phyloP scores from a whole-genome alignment of 2,329 filamentous ascomycete species.

The Colletotrichum noveboracense region DNA sequence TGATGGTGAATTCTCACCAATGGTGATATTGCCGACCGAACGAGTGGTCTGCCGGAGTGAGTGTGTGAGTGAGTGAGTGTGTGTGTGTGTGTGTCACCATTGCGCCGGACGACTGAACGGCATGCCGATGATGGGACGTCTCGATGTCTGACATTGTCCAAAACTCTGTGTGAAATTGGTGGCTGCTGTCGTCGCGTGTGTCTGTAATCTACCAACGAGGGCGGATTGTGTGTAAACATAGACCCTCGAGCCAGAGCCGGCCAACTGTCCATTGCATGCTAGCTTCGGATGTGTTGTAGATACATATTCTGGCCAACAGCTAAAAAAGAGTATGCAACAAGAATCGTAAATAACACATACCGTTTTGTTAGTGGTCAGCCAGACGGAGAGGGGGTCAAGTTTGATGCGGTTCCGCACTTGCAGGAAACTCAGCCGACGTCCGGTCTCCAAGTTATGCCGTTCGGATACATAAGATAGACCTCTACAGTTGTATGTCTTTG shows the following conservation, averaged over 20 bases:
- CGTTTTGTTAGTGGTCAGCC: neutral
- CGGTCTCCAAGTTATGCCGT: neutral
- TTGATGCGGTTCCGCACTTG: neutral
- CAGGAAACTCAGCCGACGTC: neutral
- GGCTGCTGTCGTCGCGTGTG: neutral
- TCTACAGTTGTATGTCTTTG: neutral
- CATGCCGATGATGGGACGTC: neutral
- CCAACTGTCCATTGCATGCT: neutral
- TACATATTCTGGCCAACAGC: neutral
- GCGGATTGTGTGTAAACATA: neutral
- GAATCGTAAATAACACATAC: neutral
- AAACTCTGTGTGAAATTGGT: neutral
- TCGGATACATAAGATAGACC: neutral
- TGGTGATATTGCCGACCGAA: neutral
- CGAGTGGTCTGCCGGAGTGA: neutral
- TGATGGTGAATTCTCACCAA: neutral
- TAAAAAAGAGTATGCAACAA: neutral
- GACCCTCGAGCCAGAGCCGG: neutral
- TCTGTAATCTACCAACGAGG: neutral
- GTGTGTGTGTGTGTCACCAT: neutral
- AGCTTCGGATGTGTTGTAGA: neutral
- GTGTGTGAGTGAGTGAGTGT: neutral
- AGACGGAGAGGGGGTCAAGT: neutral
- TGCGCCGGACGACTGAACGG: neutral
- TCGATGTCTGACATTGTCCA: neutral